Percentiles rank a stretch among this genome's conserved stretches.
Evolutionary conservation across 768 basidiomycete genomes (phyloP).

Genomic region (Polyporus arcularius): DNA sequence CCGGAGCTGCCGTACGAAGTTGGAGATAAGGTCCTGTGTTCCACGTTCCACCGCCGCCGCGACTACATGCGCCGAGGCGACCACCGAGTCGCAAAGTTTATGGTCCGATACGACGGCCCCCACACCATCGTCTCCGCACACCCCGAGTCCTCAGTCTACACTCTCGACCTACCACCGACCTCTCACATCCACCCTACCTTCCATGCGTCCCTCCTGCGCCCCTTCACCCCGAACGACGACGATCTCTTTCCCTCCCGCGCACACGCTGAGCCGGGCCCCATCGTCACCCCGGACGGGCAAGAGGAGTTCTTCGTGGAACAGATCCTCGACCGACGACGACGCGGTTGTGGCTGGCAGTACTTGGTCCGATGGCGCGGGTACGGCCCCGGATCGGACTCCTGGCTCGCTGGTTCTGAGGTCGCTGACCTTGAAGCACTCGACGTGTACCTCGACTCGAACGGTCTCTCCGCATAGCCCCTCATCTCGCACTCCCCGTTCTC

Average conservation of each 20-base stretch:
- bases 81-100: too few species aligned
- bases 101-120: too few species aligned
- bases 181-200: conserved; percentile 5
- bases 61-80: too few species aligned
- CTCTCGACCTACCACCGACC: neutral
- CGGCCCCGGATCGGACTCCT: neutral
- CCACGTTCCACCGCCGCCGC: too few species aligned
- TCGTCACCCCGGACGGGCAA: conserved; percentile 5
- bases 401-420: neutral
- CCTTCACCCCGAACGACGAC: conserved; percentile 10
- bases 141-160: too few species aligned
- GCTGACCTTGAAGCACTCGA: too few species aligned
- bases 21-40: too few species aligned
- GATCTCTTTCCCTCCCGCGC: conserved; percentile 3
- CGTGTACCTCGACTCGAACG: too few species aligned
- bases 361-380: conserved; percentile 6
- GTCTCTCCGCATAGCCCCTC: too few species aligned
- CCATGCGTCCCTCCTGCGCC: conserved; percentile 8
- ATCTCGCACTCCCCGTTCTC: too few species aligned
- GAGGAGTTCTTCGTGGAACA: conserved; percentile 19
- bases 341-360: conserved; percentile 1
- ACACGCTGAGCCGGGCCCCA: conserved; percentile 3
- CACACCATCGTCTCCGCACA: too few species aligned
- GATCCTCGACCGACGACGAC: conserved; percentile 1
- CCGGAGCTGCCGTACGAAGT: too few species aligned